These are phyloP conservation scores for Pecoramyces ruminantium DNA, from an alignment of 192 early-diverging fungal genomes.

Conservation along the genomic window DNA sequence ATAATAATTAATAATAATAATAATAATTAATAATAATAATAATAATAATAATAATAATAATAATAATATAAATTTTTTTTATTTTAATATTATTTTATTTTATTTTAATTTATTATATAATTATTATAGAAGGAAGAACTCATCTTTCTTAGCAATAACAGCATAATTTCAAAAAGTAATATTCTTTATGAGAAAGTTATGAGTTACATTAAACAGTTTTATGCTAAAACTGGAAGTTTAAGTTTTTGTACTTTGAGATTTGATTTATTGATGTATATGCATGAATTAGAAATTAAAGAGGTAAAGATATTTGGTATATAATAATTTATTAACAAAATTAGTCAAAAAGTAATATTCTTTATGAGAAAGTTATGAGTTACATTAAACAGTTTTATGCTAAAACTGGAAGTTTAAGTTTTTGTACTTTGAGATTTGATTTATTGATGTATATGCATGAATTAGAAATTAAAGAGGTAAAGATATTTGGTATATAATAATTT, in stretches of 20 bases:
- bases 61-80: no score
- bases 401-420: neutral
- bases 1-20: no score
- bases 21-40: no score
- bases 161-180: neutral
- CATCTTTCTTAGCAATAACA: neutral
- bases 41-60: no score
- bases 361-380: neutral
- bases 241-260: neutral
- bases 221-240: neutral
- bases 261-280: neutral
- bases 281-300: neutral
- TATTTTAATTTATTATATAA: no score
- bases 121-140: neutral
- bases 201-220: neutral
- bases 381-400: neutral
- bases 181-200: neutral
- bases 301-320: neutral
- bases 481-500: no score
- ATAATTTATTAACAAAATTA: no score
- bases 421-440: neutral
- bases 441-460: neutral
- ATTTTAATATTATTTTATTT: no score
- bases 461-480: neutral
- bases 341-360: neutral